These are phyloP conservation scores for Knoxdaviesia proteae DNA, from an alignment of 2,329 filamentous ascomycete genomes.

Conservation along the genomic window DNA sequence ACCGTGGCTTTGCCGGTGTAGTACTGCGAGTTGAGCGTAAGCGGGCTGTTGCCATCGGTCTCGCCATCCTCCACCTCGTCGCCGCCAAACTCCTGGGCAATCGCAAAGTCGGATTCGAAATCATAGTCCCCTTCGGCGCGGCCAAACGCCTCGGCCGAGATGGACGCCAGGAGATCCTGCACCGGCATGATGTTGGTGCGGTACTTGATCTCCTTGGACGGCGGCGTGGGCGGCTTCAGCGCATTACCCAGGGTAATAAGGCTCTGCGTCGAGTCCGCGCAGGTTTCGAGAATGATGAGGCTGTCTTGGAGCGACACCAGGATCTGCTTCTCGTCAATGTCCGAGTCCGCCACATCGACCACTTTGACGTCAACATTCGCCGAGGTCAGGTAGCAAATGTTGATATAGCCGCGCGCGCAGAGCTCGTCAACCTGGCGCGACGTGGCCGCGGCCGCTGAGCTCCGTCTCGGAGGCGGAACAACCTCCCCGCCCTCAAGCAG, in stretches of 20 bases:
- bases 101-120: conserved; percentile 40
- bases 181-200: conserved; percentile 71
- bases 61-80: conserved; percentile 12
- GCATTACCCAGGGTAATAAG: conserved; percentile 61
- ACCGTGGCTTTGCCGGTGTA: conserved; percentile 19
- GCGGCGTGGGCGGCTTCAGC: conserved; percentile 63
- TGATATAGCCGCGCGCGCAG: conserved; percentile 55
- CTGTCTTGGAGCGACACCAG: conserved; percentile 72
- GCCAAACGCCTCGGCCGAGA: conserved; percentile 68
- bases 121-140: conserved; percentile 38
- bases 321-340: conserved; percentile 35
- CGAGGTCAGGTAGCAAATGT: conserved; percentile 70
- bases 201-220: conserved; percentile 68
- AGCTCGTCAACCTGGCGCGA: conserved; percentile 29
- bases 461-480: not conserved
- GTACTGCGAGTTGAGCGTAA: conserved; percentile 23
- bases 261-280: conserved; percentile 91
- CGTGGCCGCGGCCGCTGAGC: not conserved
- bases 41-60: conserved; percentile 13
- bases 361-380: conserved; percentile 49
- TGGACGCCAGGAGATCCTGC: conserved; percentile 72
- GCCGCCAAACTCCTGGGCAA: conserved; percentile 26
- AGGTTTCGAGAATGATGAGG: conserved; percentile 78
- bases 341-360: conserved; percentile 24
- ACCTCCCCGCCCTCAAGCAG: conserved; percentile 10